These are phyloP conservation scores for Vitellaria paradoxa DNA, from an alignment of 179 eudicot species.

Conservation along the genomic window DNA sequence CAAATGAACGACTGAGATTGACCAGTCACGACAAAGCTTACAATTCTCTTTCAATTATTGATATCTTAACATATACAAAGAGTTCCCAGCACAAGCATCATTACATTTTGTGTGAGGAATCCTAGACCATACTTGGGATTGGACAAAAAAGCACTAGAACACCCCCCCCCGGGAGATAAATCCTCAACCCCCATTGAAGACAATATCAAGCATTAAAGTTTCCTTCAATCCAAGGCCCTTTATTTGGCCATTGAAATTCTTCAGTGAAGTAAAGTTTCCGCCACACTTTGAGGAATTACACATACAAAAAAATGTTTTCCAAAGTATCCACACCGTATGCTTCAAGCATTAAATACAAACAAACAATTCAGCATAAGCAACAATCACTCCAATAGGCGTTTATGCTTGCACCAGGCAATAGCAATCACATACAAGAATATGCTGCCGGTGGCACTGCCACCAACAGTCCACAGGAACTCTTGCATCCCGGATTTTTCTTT, in stretches of 20 bases:
- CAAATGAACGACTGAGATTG: no score
- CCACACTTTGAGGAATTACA: not conserved
- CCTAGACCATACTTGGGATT: not conserved
- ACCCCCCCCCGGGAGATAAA: no score
- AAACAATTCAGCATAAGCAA: not conserved
- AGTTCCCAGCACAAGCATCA: not conserved
- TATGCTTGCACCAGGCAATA: slow-evolving; percentile 90
- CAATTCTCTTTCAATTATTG: no score
- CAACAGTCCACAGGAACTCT: slow-evolving; percentile 83
- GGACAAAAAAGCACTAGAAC: no score
- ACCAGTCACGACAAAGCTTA: no score
- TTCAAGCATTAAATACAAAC: not conserved
- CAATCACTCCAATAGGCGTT: slow-evolving; percentile 69
- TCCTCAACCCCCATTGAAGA: no score
- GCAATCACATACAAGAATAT: slow-evolving; percentile 76
- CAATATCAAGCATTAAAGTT: not conserved
- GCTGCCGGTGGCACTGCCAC: slow-evolving; percentile 71
- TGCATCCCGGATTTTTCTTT: slow-evolving; percentile 36
- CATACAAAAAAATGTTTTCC: not conserved
- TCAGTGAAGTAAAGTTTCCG: not conserved
- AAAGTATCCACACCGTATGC: not conserved
- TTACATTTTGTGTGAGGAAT: not conserved
- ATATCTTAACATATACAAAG: not conserved
- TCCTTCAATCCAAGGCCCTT: not conserved
- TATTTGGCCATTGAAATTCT: not conserved